Conservation (phyloP, 2,329 filamentous ascomycete species). For the Neofusicoccum laricinum region DNA sequence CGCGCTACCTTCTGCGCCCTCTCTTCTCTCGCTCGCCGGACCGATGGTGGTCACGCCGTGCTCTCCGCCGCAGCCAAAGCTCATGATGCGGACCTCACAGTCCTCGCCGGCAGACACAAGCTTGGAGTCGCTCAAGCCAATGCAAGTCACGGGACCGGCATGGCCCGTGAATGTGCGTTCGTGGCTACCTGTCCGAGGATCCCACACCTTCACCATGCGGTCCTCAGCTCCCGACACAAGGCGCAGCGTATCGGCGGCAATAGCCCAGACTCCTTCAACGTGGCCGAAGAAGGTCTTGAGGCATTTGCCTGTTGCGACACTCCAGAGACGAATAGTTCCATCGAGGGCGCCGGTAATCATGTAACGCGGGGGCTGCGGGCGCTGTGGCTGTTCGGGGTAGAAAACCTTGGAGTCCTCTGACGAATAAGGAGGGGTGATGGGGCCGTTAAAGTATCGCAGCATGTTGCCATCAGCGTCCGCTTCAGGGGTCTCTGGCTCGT, state of each 20-base stretch:
- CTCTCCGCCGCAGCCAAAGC: slow-evolving; percentile 14
- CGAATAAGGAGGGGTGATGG: slow-evolving; percentile 17
- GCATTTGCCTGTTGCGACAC: slow-evolving; percentile 76
- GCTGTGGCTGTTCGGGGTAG: slow-evolving; percentile 59
- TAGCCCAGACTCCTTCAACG: slow-evolving; percentile 91
- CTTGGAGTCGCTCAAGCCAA: slow-evolving; percentile 83
- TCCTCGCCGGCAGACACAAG: slow-evolving; percentile 94
- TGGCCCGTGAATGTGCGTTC: slow-evolving; percentile 92
- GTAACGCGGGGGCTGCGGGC: slow-evolving; percentile 78
- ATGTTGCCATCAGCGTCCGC: not conserved
- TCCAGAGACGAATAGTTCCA: slow-evolving; percentile 89
- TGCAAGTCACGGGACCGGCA: slow-evolving; percentile 85
- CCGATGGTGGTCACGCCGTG: slow-evolving; percentile 10
- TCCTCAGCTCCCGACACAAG: slow-evolving; percentile 90
- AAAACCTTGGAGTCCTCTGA: slow-evolving; percentile 16
- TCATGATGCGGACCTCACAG: slow-evolving; percentile 73
- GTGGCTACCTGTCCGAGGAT: slow-evolving; percentile 84
- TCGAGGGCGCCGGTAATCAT: slow-evolving; percentile 93
- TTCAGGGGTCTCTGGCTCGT: slow-evolving; percentile 30
- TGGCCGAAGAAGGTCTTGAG: slow-evolving; percentile 95
- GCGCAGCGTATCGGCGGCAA: slow-evolving; percentile 83
- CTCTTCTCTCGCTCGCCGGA: not conserved
- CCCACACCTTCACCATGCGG: slow-evolving; percentile 94
- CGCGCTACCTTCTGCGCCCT: not conserved
- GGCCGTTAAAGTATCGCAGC: slow-evolving; percentile 9